Evolutionary conservation across 352 stramenopile species (phyloP).

Genomic region (Phytophthora chlamydospora): DNA sequence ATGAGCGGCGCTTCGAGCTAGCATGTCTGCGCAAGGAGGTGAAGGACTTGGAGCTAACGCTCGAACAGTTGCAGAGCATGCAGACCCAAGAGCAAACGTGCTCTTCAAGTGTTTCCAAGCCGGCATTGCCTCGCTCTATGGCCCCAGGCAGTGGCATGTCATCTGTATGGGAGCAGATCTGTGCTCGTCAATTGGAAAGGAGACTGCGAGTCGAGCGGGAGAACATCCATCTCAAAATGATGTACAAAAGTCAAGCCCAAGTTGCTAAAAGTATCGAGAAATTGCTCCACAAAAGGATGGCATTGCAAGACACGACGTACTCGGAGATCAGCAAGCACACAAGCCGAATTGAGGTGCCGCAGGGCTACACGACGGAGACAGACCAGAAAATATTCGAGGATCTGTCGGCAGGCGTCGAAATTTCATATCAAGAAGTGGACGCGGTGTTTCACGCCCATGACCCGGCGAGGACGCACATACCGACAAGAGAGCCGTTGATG

Average conservation of each 20-base stretch:
- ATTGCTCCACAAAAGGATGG: constrained; percentile 29
- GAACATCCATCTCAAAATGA: constrained; percentile 47
- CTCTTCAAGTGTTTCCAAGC: constrained; percentile 16
- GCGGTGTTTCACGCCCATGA: constrained; percentile 33
- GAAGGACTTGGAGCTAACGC: constrained; percentile 35
- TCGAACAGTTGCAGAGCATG: constrained; percentile 33
- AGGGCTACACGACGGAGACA: constrained; percentile 13
- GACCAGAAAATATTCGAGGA: constrained; percentile 36
- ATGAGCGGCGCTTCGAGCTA: constrained; percentile 34
- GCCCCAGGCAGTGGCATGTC: constrained; percentile 19
- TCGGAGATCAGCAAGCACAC: constrained; percentile 31
- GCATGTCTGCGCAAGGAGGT: constrained; percentile 40
- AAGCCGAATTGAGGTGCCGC: constrained; percentile 32
- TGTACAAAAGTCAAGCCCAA: constrained; percentile 39
- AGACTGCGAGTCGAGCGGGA: constrained; percentile 33
- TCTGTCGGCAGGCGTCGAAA: constrained; percentile 32
- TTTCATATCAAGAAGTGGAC: constrained; percentile 38
- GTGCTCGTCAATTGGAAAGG: constrained; percentile 31
- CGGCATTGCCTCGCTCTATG: constrained; percentile 1
- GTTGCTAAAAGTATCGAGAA: constrained; percentile 38
- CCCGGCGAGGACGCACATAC: constrained; percentile 20
- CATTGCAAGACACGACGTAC: constrained; percentile 27
- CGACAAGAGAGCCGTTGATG: constrained; percentile 35
- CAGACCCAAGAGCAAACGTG: constrained; percentile 1
- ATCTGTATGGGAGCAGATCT: constrained; percentile 41